Base-by-base conservation (phyloP, 208 protist species). In the Tetramitus jugosus region DNA sequence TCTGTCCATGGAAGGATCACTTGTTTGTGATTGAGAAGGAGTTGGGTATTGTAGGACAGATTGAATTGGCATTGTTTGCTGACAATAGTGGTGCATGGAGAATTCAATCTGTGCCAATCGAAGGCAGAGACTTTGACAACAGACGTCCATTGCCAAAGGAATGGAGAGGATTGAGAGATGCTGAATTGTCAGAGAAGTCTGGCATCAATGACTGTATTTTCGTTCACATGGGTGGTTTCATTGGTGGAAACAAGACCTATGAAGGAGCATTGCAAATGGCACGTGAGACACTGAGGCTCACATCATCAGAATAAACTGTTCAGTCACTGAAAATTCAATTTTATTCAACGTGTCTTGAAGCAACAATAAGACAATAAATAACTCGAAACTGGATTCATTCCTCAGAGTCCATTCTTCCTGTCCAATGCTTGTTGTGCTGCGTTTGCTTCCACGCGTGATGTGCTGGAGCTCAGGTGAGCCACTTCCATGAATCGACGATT, bases 171-270 rank as follows among this genome's bases (percentile, higher is more conserved):
- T 80, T 98, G 29, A 87, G 95, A 60, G 94, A 97, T 78, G 87
- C 83, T 43, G 92, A 92, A 62, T 87, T 98, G 17, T 87, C 81
- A 69, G 45, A 87, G 31, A 84, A 87, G 20, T 80, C 82, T 67
- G 92, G 92, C 37, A 93, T 98, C 65, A 79, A 87, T 0, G 93
- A 91, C 20, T 86, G 93, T 77, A 84, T 97, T 7, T 98, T 98
- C 78, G 90, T 94, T 56, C 96, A 98, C 81, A 92, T 92, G 23
- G 88, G 86, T 33, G 96, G 96, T 40, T 98, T 98, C 78, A 97
- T 98, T 84, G 94, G 93, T 37, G 94, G 94, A 26, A 94, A 96
- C 84, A 89, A 89, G 64, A 95, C 89, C 1, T 92, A 90, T 79
- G 94, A 97, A 20, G 93, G 92, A 13, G 94, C 93, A 43, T 68